Percentiles rank a stretch among this genome's conserved stretches.
Evolutionary conservation across 345 rosid genomes (phyloP).

Genomic region (Balakata baccata): DNA sequence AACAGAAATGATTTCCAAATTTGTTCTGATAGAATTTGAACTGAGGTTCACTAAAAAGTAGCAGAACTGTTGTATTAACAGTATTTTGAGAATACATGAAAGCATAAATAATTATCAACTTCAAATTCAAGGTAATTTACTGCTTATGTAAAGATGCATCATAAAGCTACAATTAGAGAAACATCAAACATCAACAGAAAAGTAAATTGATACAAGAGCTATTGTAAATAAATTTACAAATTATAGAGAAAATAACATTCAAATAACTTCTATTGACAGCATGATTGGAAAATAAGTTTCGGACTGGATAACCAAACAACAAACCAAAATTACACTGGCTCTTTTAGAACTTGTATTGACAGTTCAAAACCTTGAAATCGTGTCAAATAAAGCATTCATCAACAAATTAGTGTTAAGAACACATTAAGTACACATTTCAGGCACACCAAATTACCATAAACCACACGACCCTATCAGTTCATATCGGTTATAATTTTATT

Average conservation of each 20-base stretch:
- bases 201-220: too few relatives aligned
- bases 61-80: background rate
- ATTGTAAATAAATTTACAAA: background rate
- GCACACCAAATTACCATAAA: too few relatives aligned
- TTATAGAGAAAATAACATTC: background rate
- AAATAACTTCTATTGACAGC: background rate
- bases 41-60: background rate
- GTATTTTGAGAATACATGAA: background rate
- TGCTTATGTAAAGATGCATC: background rate
- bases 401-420: too few relatives aligned
- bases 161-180: background rate
- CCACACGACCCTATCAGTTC: too few relatives aligned
- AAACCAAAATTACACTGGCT: background rate
- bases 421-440: too few relatives aligned
- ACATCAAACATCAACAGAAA: background rate
- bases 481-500: too few relatives aligned
- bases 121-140: background rate
- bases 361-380: too few relatives aligned
- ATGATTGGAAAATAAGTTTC: background rate
- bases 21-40: background rate
- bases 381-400: too few relatives aligned
- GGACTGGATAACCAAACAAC: background rate
- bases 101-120: background rate
- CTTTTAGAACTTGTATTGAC: too few relatives aligned
- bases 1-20: background rate